Evolutionary conservation across 345 rosid species (phyloP).

Genomic region (Hibiscus tridactylites): DNA sequence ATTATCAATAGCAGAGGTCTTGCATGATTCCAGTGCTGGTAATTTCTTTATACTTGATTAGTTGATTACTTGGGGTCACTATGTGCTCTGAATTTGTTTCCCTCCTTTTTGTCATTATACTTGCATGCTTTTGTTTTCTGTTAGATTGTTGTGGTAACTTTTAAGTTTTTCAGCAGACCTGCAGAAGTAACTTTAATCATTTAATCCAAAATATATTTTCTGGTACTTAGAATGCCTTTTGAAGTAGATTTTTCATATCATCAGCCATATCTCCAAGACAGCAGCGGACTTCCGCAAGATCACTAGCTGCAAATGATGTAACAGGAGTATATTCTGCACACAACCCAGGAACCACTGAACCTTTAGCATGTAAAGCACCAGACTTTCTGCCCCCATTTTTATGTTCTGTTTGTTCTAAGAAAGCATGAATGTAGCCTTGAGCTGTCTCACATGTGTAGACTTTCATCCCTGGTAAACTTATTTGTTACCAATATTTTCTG

Average conservation of each 20-base stretch:
- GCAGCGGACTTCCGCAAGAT: conserved; percentile 36
- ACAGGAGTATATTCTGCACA: conserved; percentile 32
- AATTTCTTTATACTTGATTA: conserved; percentile 12
- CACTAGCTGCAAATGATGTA: conserved; percentile 29
- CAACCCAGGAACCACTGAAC: conserved; percentile 29
- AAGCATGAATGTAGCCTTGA: conserved; percentile 12
- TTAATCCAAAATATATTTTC: conserved; percentile 8
- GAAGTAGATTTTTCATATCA: conserved; percentile 33
- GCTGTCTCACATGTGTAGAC: conserved; percentile 10
- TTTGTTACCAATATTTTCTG: conserved; percentile 41
- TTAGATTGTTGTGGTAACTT: background rate
- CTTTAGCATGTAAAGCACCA: conserved; percentile 52
- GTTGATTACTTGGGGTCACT: background rate
- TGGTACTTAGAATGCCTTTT: conserved; percentile 14
- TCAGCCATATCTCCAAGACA: conserved; percentile 37
- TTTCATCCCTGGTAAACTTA: conserved; percentile 27
- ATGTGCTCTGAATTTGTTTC: background rate
- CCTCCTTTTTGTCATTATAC: background rate
- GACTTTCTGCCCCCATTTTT: conserved; percentile 12
- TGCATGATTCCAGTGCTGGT: conserved; percentile 57
- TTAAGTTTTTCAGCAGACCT: background rate
- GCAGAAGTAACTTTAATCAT: background rate
- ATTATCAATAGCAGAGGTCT: conserved; percentile 60
- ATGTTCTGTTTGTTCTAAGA: background rate
- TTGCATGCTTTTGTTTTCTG: background rate